A percentile compares a stretch with the other conserved stretches of the same genome.
phyloP scores from a whole-genome alignment of 1,284 basidiomycete species.

The Puccinia hordei region DNA sequence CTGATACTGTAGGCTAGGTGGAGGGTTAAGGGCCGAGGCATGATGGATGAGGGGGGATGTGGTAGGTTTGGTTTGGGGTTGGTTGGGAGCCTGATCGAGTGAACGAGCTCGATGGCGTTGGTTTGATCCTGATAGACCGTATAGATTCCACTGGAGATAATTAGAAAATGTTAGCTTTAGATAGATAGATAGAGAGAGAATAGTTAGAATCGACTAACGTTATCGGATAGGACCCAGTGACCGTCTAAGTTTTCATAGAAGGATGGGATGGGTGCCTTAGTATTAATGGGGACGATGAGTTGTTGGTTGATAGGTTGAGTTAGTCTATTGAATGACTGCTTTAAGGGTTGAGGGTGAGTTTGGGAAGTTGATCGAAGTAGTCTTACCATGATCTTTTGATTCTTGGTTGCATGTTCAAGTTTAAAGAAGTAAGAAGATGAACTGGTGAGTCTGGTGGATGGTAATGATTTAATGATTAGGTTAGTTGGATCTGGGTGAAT shows the following conservation, averaged over 20 bases:
- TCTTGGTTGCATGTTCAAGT: too few species aligned
- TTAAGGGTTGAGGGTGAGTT: too few species aligned
- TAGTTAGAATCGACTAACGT: slow-evolving; percentile 21
- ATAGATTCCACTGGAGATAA: slow-evolving; percentile 34
- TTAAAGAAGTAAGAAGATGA: too few species aligned
- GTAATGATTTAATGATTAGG: too few species aligned
- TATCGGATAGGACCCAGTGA: slow-evolving; percentile 42
- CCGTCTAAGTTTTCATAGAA: slow-evolving; percentile 44
- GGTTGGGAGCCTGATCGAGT: background rate
- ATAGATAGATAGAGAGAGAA: background rate
- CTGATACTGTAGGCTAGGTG: slow-evolving; percentile 12
- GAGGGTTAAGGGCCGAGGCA: slow-evolving; percentile 1
- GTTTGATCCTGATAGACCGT: slow-evolving; percentile 36
- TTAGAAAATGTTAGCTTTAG: too few species aligned
- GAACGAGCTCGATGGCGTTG: slow-evolving; percentile 39
- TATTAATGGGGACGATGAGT: slow-evolving; percentile 6
- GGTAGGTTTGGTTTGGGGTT: background rate
- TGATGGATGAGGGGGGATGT: slow-evolving; percentile 20
- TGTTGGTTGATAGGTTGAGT: too few species aligned
- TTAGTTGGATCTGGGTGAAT: too few species aligned
- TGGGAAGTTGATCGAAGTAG: too few species aligned
- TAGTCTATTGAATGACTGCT: too few species aligned
- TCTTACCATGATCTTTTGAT: too few species aligned
- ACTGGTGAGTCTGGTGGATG: too few species aligned
- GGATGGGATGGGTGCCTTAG: slow-evolving; percentile 7